phyloP scores from a whole-genome alignment of 1,284 basidiomycete genomes.

The Trichosporon sp. region DNA sequence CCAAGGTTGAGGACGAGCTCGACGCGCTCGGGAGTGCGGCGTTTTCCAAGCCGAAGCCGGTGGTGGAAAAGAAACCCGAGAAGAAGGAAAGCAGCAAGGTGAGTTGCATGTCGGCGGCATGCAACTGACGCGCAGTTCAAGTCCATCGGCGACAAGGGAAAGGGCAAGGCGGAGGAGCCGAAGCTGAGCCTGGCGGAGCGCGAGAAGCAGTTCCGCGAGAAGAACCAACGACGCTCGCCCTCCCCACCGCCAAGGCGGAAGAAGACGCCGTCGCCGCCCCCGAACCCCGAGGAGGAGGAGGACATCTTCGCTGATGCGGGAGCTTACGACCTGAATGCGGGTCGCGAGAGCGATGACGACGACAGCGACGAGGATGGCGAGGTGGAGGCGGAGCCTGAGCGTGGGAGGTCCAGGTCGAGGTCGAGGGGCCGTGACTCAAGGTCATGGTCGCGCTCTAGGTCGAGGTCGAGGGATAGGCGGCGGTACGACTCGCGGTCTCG shows the following conservation, averaged over 20 bases:
- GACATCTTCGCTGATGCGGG: conserved; percentile 82
- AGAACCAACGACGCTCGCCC: conserved; percentile 22
- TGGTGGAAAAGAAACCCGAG: conserved; percentile 68
- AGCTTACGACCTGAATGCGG: conserved; percentile 71
- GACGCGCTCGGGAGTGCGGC: conserved; percentile 60
- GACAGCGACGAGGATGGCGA: conserved; percentile 34
- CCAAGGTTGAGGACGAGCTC: conserved; percentile 73
- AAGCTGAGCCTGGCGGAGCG: conserved; percentile 11
- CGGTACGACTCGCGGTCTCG: conserved; percentile 23
- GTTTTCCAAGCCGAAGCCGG: conserved; percentile 62
- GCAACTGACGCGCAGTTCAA: conserved; percentile 11
- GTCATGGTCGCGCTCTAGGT: conserved; percentile 26
- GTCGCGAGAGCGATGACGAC: conserved; percentile 39
- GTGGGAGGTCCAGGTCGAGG: conserved; percentile 15
- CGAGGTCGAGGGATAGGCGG: conserved; percentile 23
- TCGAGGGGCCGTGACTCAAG: conserved; percentile 23
- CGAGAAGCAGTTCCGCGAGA: conserved; percentile 15
- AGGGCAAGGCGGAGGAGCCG: conserved; percentile 23
- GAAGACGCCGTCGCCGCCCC: conserved; percentile 21
- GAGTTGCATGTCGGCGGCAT: conserved; percentile 25
- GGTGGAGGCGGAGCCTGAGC: conserved; percentile 23
- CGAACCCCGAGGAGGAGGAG: conserved; percentile 54
- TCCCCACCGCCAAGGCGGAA: conserved; percentile 12
- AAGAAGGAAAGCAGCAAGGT: conserved; percentile 53
- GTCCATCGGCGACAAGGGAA: conserved; percentile 22